These are phyloP conservation scores for Theobroma grandiflorum DNA, from an alignment of 441 rosid genomes.

Conservation along the genomic window DNA sequence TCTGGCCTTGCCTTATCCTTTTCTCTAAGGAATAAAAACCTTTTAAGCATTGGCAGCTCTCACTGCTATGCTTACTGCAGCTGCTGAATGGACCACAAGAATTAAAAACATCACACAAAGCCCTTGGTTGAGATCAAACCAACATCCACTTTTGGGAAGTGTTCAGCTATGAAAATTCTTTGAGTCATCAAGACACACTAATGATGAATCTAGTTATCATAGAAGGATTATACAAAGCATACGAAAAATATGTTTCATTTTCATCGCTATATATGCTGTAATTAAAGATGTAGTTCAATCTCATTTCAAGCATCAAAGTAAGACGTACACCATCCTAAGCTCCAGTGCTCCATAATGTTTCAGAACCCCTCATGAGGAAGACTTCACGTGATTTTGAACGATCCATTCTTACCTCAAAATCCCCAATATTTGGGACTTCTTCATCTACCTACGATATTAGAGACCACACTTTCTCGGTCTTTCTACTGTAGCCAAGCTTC, in stretches of 20 bases:
- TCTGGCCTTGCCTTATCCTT: not conserved
- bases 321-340: not conserved
- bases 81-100: conserved; percentile 22
- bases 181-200: not conserved
- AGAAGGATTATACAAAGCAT: not conserved
- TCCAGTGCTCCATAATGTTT: conserved; percentile 13
- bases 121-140: conserved; percentile 18
- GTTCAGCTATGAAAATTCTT: not conserved
- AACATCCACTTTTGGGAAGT: not conserved
- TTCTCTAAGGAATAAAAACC: conserved; percentile 16
- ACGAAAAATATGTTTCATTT: conserved; percentile 30
- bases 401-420: conserved; percentile 23
- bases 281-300: conserved; percentile 1
- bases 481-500: conserved; percentile 22
- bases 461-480: conserved; percentile 22
- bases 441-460: conserved; percentile 25
- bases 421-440: conserved; percentile 21
- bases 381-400: conserved; percentile 1
- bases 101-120: not conserved
- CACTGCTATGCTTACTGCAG: not conserved
- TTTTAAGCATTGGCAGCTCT: conserved; percentile 17
- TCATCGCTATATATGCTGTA: conserved; percentile 22
- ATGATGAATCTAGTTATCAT: not conserved
- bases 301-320: conserved; percentile 10
- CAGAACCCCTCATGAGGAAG: conserved; percentile 9